Evolutionary conservation across 2,329 filamentous ascomycete genomes (phyloP).

Genomic region (Thielaviopsis punctulata): DNA sequence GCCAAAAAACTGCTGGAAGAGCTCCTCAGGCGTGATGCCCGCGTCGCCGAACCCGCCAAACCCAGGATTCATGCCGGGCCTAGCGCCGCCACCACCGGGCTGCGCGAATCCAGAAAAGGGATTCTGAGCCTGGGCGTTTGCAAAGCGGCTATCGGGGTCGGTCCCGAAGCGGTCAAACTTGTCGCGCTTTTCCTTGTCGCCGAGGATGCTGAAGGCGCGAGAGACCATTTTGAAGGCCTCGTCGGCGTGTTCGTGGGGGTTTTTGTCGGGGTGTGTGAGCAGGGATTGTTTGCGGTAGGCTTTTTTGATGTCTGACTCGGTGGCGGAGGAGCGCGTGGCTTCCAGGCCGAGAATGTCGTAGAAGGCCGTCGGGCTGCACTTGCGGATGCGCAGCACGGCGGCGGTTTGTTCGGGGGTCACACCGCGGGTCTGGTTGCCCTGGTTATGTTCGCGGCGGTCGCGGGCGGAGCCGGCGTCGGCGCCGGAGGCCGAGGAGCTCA

Average conservation of each 20-base stretch:
- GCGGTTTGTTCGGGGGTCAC: conserved; percentile 84
- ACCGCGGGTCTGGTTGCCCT: conserved; percentile 57
- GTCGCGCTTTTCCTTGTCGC: conserved; percentile 80
- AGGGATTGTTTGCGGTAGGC: conserved; percentile 89
- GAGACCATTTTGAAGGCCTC: conserved; percentile 98
- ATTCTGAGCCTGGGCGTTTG: conserved; percentile 36
- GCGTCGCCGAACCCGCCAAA: conserved; percentile 61
- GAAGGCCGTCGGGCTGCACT: conserved; percentile 71
- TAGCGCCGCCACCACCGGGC: conserved; percentile 30
- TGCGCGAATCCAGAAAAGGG: conserved; percentile 47
- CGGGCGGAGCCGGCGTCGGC: conserved; percentile 32
- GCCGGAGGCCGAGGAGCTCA: conserved; percentile 18
- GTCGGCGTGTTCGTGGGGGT: conserved; percentile 85
- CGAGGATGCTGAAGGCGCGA: conserved; percentile 80
- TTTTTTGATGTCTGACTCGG: conserved; percentile 86
- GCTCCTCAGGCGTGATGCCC: conserved; percentile 87
- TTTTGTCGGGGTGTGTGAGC: conserved; percentile 96
- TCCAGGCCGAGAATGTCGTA: conserved; percentile 84
- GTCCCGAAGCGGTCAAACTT: conserved; percentile 80
- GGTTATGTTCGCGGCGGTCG: conserved; percentile 49
- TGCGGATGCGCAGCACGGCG: conserved; percentile 74
- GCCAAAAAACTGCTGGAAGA: conserved; percentile 94
- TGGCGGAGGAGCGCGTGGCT: conserved; percentile 42
- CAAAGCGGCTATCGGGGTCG: conserved; percentile 80
- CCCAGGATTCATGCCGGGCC: conserved; percentile 22